Evolutionary conservation across 768 basidiomycete species (phyloP), one percentile per base, ranked within the genome.

Genomic region (Calocybe cyanea): DNA sequence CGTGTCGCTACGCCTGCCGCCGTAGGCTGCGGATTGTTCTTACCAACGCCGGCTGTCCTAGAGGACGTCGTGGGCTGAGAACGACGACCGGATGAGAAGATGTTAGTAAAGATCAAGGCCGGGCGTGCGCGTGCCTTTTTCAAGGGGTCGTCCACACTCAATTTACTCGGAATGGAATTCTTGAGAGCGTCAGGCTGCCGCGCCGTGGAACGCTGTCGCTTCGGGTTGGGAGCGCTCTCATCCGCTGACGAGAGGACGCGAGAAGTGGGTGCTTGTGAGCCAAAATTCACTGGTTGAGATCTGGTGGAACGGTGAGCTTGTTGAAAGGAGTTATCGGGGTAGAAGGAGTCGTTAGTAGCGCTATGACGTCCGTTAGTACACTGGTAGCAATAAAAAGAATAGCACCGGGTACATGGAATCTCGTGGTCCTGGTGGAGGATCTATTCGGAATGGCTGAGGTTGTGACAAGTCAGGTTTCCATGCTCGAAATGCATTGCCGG

Each of bases 111-210:
- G 72, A 78, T 82, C 78, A 86, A 77, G 77, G 81, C 84, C 83
- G 82, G 83, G 81, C 83, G 85, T 76, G 80, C 81, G 83, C 85
- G 81, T 87, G 83, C 87, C 87, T 90, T 89, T 85, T 87, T 87
- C 76, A 76, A 71, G 65, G 81, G 78, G 66, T 85, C 83, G 69
- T 84, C 83, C 58, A 74, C 64, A 61, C 69, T 69, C 57, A 76
- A 64, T 73, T 85, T 74, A 53, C 46, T 57, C 30, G 76, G 65
- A 64, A 83, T 83, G 41, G 72, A 63, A 47, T 68, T 61, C 63
- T 79, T 82, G 51, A 69, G 64, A 56, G 58, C 63, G 62, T 77
- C 75, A 51, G 72, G 66, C 52, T 79, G 78, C 49, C 75, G 77
- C 11, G 70, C 66, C 44, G 79, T 77, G 52, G 86, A 81, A 40